Percentiles rank a stretch among this genome's conserved stretches.
phyloP scores from a whole-genome alignment of 2,329 filamentous ascomycete species.

The Fusarium albosuccineum region DNA sequence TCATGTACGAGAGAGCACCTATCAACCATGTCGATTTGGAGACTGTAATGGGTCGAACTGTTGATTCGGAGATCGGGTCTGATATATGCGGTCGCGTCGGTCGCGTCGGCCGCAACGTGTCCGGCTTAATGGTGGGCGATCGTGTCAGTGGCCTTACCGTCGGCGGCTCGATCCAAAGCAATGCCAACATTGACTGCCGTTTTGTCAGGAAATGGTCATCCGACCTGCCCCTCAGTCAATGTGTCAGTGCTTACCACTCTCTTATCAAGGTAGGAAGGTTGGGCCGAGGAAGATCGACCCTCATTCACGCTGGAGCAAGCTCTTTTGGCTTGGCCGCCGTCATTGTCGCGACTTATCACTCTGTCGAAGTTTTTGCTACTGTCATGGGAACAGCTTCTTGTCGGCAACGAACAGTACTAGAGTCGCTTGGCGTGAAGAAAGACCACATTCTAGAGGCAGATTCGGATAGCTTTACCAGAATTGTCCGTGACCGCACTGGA shows the following conservation, averaged over 20 bases:
- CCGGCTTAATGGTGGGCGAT: slow-evolving; percentile 52
- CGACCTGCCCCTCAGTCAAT: slow-evolving; percentile 53
- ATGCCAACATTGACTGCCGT: slow-evolving; percentile 49
- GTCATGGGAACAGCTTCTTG: slow-evolving; percentile 47
- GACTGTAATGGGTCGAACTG: slow-evolving; percentile 49
- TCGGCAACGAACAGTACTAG: slow-evolving; percentile 55
- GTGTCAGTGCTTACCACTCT: slow-evolving; percentile 58
- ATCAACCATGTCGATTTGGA: slow-evolving; percentile 56
- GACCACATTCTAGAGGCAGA: slow-evolving; percentile 56
- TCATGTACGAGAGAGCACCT: slow-evolving; percentile 54
- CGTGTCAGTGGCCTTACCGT: slow-evolving; percentile 57
- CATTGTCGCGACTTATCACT: slow-evolving; percentile 53
- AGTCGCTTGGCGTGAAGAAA: slow-evolving; percentile 50
- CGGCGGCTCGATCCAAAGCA: slow-evolving; percentile 53
- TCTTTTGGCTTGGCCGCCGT: slow-evolving; percentile 60
- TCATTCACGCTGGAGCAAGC: slow-evolving; percentile 61
- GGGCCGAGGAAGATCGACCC: slow-evolving; percentile 48
- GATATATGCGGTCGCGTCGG: slow-evolving; percentile 58
- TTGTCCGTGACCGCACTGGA: slow-evolving; percentile 50
- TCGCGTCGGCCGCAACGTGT: slow-evolving; percentile 51
- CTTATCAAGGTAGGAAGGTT: slow-evolving; percentile 52
- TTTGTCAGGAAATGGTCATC: slow-evolving; percentile 52
- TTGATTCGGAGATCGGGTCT: slow-evolving; percentile 51
- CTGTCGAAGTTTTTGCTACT: slow-evolving; percentile 59
- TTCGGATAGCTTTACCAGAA: slow-evolving; percentile 50